phyloP scores from a whole-genome alignment of 352 stramenopile species.

The Pythium insidiosum region DNA sequence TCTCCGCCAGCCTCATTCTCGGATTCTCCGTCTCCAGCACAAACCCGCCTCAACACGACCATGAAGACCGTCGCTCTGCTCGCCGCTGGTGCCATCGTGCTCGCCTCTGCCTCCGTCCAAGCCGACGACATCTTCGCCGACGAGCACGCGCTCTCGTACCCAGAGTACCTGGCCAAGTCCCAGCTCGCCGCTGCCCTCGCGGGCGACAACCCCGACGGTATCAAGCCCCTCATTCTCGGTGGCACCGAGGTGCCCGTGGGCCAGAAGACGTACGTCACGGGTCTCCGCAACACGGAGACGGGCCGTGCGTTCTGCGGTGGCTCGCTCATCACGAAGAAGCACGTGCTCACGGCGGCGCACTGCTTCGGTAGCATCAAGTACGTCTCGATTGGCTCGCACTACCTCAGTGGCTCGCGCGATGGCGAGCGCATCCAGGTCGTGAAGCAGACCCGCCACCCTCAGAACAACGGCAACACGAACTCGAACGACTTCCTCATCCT shows the following conservation, averaged over 20 bases:
- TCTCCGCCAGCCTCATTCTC: too few species aligned
- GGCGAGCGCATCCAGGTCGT: constrained; percentile 42
- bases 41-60: too few species aligned
- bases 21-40: too few species aligned
- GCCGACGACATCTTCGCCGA: too few species aligned
- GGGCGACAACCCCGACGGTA: constrained; percentile 1
- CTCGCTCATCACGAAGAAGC: constrained; percentile 52
- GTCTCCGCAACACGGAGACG: too few species aligned
- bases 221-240: constrained; percentile 31
- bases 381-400: constrained; percentile 48
- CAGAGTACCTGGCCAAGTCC: too few species aligned
- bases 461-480: constrained; percentile 26
- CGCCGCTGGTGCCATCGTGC: too few species aligned
- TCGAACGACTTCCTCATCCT: too few species aligned
- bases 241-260: constrained; percentile 28
- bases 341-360: constrained; percentile 58
- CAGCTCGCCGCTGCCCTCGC: too few species aligned
- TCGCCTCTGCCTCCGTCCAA: too few species aligned
- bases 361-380: constrained; percentile 36
- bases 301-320: constrained; percentile 41
- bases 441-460: constrained; percentile 38
- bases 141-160: too few species aligned
- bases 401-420: constrained; percentile 27
- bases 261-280: constrained; percentile 38
- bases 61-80: too few species aligned